Conservation (phyloP, 2,329 filamentous ascomycete species). For the Septoria linicola region DNA sequence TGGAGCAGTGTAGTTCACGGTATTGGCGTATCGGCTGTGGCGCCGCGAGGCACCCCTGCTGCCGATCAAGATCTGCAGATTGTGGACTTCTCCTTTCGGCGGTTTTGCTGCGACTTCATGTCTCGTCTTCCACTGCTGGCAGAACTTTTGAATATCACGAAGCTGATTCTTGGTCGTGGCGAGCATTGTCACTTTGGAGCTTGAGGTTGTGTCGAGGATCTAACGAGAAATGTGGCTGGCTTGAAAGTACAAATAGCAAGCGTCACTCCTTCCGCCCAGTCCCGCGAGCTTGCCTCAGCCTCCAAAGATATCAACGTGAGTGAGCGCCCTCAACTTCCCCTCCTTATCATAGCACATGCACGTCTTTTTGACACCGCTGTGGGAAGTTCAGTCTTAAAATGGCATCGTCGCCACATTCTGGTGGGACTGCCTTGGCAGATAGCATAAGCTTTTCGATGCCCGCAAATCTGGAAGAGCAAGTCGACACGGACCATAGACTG, state of each 20-base stretch:
- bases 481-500: conserved; percentile 1
- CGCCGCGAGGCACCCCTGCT: conserved; percentile 8
- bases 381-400: conserved; percentile 7
- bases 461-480: conserved; percentile 24
- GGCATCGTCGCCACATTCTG: conserved; percentile 6
- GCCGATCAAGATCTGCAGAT: conserved; percentile 10
- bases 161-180: background rate
- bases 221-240: background rate
- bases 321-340: background rate
- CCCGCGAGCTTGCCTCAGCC: too few species aligned
- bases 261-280: conserved; percentile 18
- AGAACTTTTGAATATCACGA: background rate
- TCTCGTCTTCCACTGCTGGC: conserved; percentile 1
- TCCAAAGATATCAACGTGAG: conserved; percentile 7
- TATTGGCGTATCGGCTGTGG: background rate
- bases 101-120: conserved; percentile 2
- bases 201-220: background rate
- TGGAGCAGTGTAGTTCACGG: background rate
- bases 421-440: conserved; percentile 3
- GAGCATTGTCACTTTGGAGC: background rate
- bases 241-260: conserved; percentile 8
- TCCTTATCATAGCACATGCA: background rate
- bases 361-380: conserved; percentile 1
- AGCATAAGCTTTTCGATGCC: conserved; percentile 22
- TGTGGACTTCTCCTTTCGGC: conserved; percentile 12